Conservation (phyloP, 345 rosid species). For the Citrus sinensis region DVS_A1.0 CM039169.1:30629001-30629500, state of each 20-base stretch:
- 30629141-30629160: not conserved
- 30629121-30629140: not conserved
- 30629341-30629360: too few species aligned
- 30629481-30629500: too few species aligned
- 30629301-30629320: too few species aligned
- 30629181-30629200: not conserved
- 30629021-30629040: constrained; percentile 8
- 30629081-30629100: not conserved
- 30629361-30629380: too few species aligned
- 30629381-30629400: too few species aligned
- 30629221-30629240: not conserved
- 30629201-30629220: not conserved
- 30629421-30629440: too few species aligned
- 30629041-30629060: not conserved
- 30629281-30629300: not conserved
- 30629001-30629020: not conserved
- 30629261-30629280: not conserved
- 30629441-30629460: too few species aligned
- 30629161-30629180: not conserved
- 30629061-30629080: not conserved
- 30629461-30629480: too few species aligned
- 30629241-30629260: not conserved
- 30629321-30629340: too few species aligned
- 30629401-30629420: too few species aligned
- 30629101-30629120: constrained; percentile 2